A percentile compares a stretch with the other conserved stretches of the same genome.
These are phyloP conservation scores for Ligustrum vulgare DNA, from an alignment of 257 asterid genomes.

Conservation along the genomic window DNA sequence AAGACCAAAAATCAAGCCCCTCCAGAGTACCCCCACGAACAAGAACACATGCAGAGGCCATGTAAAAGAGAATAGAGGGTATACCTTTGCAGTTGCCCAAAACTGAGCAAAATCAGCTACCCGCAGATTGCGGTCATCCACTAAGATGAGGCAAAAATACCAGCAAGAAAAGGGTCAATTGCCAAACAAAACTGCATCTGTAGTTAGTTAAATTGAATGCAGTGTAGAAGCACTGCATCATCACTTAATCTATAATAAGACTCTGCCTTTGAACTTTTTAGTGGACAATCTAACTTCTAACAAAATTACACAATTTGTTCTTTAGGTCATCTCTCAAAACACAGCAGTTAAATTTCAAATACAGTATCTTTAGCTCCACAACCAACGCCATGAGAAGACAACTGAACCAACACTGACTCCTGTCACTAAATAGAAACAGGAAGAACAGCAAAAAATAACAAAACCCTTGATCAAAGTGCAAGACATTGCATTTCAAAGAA, in stretches of 20 bases:
- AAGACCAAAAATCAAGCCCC: constrained; percentile 31
- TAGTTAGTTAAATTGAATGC: constrained; percentile 80
- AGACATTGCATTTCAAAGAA: constrained; percentile 28
- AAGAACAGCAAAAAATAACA: constrained; percentile 10
- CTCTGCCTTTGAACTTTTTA: constrained; percentile 43
- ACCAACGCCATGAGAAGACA: constrained; percentile 25
- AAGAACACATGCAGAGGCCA: constrained; percentile 49
- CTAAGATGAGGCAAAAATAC: constrained; percentile 97
- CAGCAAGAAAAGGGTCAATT: constrained; percentile 98
- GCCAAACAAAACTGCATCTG: constrained; percentile 93
- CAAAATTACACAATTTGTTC: constrained; percentile 24
- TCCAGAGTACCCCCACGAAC: constrained; percentile 38
- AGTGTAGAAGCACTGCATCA: constrained; percentile 83
- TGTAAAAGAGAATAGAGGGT: constrained; percentile 64
- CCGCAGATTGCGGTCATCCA: constrained; percentile 99
- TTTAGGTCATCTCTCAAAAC: constrained; percentile 32
- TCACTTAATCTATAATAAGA: constrained; percentile 65
- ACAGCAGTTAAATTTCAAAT: constrained; percentile 24
- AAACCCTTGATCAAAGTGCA: constrained; percentile 19
- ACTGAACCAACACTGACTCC: constrained; percentile 21
- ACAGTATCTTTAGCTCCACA: constrained; percentile 27
- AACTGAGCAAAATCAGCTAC: constrained; percentile 99
- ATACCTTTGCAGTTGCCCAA: constrained; percentile 99
- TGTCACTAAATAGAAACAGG: constrained; percentile 22
- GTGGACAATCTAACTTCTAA: constrained; percentile 40